Percentiles rank a stretch among this genome's conserved stretches.
Evolutionary conservation across 139 green algal species (phyloP).

Genomic region (Chlamydomonas sp.): DNA sequence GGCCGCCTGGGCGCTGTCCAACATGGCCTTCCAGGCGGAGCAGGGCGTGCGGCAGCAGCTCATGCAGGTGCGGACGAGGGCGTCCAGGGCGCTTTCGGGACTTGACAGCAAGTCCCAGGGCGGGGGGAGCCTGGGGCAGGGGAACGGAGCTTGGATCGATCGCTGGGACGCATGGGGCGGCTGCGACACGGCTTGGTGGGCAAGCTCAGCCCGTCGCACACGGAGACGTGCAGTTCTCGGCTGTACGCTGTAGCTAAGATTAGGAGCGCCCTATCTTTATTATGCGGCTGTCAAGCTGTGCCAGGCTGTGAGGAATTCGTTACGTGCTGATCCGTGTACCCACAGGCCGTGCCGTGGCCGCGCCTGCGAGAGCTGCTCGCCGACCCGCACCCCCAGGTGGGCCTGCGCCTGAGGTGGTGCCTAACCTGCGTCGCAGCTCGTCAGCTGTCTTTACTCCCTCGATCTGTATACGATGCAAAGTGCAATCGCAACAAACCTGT

Average conservation of each 20-base stretch:
- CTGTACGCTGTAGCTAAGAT: too few species aligned
- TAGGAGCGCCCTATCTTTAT: too few species aligned
- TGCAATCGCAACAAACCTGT: too few species aligned
- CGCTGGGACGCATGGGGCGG: too few species aligned
- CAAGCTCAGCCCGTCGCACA: too few species aligned
- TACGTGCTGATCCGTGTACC: background rate
- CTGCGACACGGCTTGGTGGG: too few species aligned
- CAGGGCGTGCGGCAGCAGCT: conserved; percentile 44
- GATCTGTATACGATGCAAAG: too few species aligned
- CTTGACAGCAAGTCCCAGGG: background rate
- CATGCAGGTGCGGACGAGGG: conserved; percentile 35
- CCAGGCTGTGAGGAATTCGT: too few species aligned
- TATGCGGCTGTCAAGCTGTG: too few species aligned
- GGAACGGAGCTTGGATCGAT: background rate
- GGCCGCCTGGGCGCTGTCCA: conserved; percentile 82
- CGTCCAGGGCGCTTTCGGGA: background rate
- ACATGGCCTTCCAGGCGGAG: conserved; percentile 65
- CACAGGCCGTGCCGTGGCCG: conserved; percentile 66
- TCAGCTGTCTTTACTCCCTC: too few species aligned
- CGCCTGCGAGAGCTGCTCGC: conserved; percentile 61
- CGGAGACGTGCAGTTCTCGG: too few species aligned
- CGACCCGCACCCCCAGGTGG: conserved; percentile 64
- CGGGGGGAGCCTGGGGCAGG: background rate
- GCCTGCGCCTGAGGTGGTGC: conserved; percentile 52
- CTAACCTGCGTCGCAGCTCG: too few species aligned